Base-by-base conservation (phyloP, 2,329 filamentous ascomycete genomes). In the Ceratocystis cubensis region DNA sequence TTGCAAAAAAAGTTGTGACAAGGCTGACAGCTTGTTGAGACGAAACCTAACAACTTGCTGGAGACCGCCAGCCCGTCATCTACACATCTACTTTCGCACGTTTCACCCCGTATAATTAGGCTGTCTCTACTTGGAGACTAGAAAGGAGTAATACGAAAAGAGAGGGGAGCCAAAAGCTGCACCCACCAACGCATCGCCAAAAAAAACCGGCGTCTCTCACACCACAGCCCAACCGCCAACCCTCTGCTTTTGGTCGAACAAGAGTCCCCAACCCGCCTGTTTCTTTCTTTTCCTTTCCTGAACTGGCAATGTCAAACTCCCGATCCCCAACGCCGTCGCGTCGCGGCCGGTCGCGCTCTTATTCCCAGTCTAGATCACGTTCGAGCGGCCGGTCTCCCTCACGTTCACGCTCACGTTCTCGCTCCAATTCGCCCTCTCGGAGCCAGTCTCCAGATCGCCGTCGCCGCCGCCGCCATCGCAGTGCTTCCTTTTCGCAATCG, bases 301-400 rank as follows among this genome's bases (percentile, higher is more conserved):
- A 41, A 4, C 37, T 41, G 37, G 37, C 20, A 25, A 63, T 63
- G 61, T 10, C 22, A 17, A 25, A 63, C 61, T 65, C 56, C 13
- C 61, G 50, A 5, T 62, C 65, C 45, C 15, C 66, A 46, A n/a
- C 68, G 41, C 28, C 63, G 59, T 61, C 63, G 37, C 48, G 46
- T 7, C 3, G 64, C 25, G n/a, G 50, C n/a, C 62, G 46, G 0
- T 68, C 69, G 2, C n/a, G 48, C 20, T 67, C 61, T 73, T 73
- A 3, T 72, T 72, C 48, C 74, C 73, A 30, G 7, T 41, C 41
- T 7, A 63, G 61, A 30, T 67, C 65, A n/a, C 46, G 73, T 71
- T 46, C 72, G 69, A 4, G 71, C 72, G 3, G 71, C 0, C 50
- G 3, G 10, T 41, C 37, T 41, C 33, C 33, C 8, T 37, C 33